Base-by-base conservation (phyloP, 495 filamentous ascomycete species). In the Apiosordaria backusii region DNA sequence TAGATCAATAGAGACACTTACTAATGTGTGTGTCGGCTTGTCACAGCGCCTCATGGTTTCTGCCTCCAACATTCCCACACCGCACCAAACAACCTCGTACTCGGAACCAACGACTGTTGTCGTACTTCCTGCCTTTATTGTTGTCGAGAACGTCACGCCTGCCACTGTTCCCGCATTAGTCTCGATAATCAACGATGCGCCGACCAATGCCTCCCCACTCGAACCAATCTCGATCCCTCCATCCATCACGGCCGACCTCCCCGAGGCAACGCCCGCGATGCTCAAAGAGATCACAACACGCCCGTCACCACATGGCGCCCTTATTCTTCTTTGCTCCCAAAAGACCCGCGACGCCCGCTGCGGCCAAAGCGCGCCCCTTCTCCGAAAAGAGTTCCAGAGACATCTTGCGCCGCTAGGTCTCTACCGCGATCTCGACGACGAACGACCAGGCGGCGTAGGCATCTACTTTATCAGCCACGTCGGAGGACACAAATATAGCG, bases 401-500 rank as follows among this genome's bases (percentile, higher is more conserved):
- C 94, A 98, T 72, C 82, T 99, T 57, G 89, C 92, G 3, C 88
- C 90, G 0, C 80, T 94, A 3, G 92, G 92, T 0, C 78, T 99
- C 4, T 93, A 90, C 75, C 88, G 96, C 23, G 95, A 98, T 72
- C 78, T 93, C 45, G 86, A 92, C 61, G 95, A 99, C 73, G 87
- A 90, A 75, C 76, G 95, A 52, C 89, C 92, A 0, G 94, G 93
- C 18, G 95, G 96, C 1, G 93, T 96, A 3, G 93, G 92, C 1
- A 90, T 99, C 61, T 94, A 97, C 71, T 99, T 98, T 74, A 92
- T 98, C 70, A 93, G 87, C 68, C 95, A 99, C 74, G 92, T 97
- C 0, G 95, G 95, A 13, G 95, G 95, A 0, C 95, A 99, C 74
- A 96, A 96, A 78, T 98, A 92, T 75, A 85, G 87, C 6, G 95